A percentile compares a stretch with the other conserved stretches of the same genome.
phyloP scores from a whole-genome alignment of 164 flowering plant genomes.

The Cinnamomum chago region DNA sequence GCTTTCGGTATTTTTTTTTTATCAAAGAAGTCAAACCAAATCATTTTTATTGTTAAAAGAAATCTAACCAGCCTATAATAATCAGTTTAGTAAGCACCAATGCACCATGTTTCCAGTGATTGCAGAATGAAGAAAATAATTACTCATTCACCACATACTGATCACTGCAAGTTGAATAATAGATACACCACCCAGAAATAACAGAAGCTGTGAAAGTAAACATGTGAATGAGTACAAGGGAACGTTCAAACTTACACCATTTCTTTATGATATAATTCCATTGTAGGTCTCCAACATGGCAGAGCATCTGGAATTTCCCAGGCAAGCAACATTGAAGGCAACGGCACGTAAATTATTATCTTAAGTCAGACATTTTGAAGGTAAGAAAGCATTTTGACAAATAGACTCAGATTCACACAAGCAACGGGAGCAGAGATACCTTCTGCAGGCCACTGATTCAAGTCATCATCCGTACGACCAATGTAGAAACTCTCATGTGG shows the following conservation, averaged over 20 bases:
- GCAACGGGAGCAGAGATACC: slow-evolving; percentile 33
- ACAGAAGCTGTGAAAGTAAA: background rate
- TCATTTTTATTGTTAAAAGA: background rate
- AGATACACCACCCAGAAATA: background rate
- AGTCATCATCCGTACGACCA: slow-evolving; percentile 50
- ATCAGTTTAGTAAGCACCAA: background rate
- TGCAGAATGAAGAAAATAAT: background rate
- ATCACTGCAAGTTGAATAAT: background rate
- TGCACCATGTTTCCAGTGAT: background rate
- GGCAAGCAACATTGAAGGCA: slow-evolving; percentile 13
- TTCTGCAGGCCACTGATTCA: slow-evolving; percentile 83
- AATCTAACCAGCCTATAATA: background rate
- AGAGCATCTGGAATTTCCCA: slow-evolving; percentile 39
- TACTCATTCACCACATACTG: background rate
- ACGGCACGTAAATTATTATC: background rate
- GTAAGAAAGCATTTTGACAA: background rate
- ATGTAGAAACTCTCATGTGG: slow-evolving; percentile 72
- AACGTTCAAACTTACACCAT: slow-evolving; percentile 44
- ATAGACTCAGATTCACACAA: background rate
- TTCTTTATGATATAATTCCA: slow-evolving; percentile 58
- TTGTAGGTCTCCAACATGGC: slow-evolving; percentile 65
- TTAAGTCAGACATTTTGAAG: background rate
- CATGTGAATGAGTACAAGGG: background rate
- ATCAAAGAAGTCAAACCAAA: background rate
- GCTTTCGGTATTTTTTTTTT: too few relatives aligned